Conservation (phyloP, 805 yeast genomes). For the Wickerhamiella slavikovae region DNA sequence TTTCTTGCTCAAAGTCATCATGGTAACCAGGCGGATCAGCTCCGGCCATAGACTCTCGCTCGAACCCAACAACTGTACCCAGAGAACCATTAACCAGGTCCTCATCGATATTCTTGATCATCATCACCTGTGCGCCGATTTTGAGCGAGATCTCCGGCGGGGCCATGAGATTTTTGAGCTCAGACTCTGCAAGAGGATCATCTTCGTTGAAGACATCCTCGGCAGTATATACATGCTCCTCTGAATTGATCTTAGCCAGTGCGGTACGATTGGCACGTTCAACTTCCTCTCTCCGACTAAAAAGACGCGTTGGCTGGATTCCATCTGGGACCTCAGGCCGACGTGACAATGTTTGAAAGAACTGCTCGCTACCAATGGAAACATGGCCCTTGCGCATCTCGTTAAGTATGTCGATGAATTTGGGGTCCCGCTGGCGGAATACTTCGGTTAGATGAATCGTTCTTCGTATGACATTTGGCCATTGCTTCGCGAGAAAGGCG, state of each 20-base stretch:
- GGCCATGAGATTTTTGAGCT: slow-evolving; percentile 46
- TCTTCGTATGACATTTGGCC: slow-evolving; percentile 42
- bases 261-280: slow-evolving; percentile 45
- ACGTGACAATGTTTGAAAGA: slow-evolving; percentile 37
- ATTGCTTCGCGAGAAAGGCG: slow-evolving; percentile 55
- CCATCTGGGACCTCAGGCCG: slow-evolving; percentile 43
- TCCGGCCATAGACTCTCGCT: no score
- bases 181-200: neutral
- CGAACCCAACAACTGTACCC: slow-evolving; percentile 52
- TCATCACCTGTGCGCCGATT: slow-evolving; percentile 86
- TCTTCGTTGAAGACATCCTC: slow-evolving; percentile 20
- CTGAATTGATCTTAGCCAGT: slow-evolving; percentile 30
- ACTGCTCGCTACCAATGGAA: slow-evolving; percentile 24
- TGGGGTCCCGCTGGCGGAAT: slow-evolving; percentile 66
- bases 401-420: slow-evolving; percentile 60
- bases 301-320: slow-evolving; percentile 73
- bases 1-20: neutral
- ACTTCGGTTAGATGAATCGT: slow-evolving; percentile 60
- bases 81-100: slow-evolving; percentile 76
- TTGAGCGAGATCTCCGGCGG: slow-evolving; percentile 42
- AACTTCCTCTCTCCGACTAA: slow-evolving; percentile 73
- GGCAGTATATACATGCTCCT: slow-evolving; percentile 25
- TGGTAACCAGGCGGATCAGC: no score
- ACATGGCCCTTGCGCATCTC: slow-evolving; percentile 58
- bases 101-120: slow-evolving; percentile 61